These are phyloP conservation scores for Sordariomycetes sp. DNA, from an alignment of 2,329 filamentous ascomycete genomes.

Conservation along the genomic window DNA sequence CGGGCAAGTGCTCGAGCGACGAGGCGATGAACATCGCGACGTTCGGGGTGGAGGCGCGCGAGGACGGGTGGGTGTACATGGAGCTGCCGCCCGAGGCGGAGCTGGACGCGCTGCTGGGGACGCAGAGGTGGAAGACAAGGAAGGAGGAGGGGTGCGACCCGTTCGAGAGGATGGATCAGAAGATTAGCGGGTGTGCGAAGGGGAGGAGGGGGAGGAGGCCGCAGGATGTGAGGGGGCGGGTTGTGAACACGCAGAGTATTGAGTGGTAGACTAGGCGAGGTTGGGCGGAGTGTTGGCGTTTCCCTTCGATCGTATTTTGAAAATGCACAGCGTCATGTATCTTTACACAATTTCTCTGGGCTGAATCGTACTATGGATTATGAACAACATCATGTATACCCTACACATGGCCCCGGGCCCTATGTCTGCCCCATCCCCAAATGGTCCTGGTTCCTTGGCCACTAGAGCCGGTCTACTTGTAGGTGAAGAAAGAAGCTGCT, in stretches of 20 bases:
- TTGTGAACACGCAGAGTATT: background rate
- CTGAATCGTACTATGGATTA: too few relatives aligned
- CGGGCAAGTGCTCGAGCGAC: slow-evolving; percentile 67
- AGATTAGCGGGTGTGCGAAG: slow-evolving; percentile 9
- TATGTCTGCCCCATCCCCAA: background rate
- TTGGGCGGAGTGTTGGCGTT: background rate
- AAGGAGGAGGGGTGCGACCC: slow-evolving; percentile 48
- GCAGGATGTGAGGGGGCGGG: background rate
- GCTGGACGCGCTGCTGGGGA: slow-evolving; percentile 69
- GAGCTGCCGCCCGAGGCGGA: slow-evolving; percentile 73
- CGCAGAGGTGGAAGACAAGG: slow-evolving; percentile 66
- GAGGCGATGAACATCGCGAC: slow-evolving; percentile 68
- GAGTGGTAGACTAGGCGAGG: too few relatives aligned
- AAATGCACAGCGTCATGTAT: too few relatives aligned
- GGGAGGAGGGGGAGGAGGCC: background rate
- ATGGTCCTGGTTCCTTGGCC: background rate
- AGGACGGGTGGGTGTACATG: slow-evolving; percentile 68
- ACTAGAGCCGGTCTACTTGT: background rate
- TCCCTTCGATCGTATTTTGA: background rate
- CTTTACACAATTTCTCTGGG: too few relatives aligned
- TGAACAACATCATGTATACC: too few relatives aligned
- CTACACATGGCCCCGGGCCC: too few relatives aligned
- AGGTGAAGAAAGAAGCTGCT: too few relatives aligned
- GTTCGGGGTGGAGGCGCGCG: slow-evolving; percentile 63
- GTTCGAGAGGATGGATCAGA: slow-evolving; percentile 33